Conservation (phyloP, 164 flowering plant genomes). For the Stephania japonica region DNA sequence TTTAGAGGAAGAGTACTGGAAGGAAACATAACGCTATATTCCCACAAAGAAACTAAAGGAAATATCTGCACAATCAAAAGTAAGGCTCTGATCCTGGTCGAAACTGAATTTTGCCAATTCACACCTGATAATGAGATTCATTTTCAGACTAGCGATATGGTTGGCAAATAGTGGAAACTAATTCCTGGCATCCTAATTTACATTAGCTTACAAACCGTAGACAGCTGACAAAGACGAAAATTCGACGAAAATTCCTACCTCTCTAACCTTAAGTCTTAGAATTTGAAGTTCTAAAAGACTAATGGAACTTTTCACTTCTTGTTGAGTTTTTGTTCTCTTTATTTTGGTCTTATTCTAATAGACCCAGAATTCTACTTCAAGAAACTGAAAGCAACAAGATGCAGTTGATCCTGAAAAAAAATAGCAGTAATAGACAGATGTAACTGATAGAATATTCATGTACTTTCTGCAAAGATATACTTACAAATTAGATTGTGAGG, state of each 20-base stretch:
- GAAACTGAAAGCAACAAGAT: background rate
- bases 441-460: background rate
- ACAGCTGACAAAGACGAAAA: background rate
- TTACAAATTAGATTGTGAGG: slow-evolving; percentile 88
- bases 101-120: too few species aligned
- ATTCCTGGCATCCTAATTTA: too few species aligned
- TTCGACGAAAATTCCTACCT: background rate
- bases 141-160: too few species aligned
- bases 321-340: background rate
- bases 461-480: slow-evolving; percentile 21
- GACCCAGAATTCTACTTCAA: background rate
- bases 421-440: too few species aligned
- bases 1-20: background rate
- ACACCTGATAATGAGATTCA: too few species aligned
- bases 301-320: background rate
- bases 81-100: too few species aligned
- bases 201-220: background rate
- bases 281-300: background rate
- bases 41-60: background rate
- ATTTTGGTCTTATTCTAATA: background rate
- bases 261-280: background rate
- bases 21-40: background rate
- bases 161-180: too few species aligned
- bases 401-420: too few species aligned
- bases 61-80: background rate